Conservation (phyloP, 2,329 filamentous ascomycete genomes). For the Ophiostoma sp. region DNA sequence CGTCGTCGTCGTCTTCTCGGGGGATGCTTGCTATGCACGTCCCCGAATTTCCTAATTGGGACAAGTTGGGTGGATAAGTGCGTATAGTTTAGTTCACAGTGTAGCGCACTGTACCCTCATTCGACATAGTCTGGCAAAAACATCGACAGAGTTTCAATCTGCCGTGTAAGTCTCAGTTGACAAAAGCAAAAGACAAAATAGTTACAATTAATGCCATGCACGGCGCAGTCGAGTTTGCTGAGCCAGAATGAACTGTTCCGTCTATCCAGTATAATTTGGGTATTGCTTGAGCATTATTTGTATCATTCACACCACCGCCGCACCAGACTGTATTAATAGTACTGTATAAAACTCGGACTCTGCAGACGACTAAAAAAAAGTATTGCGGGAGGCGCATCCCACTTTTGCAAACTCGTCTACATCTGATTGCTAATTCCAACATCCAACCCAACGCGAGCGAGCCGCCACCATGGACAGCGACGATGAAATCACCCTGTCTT, state of each 20-base stretch:
- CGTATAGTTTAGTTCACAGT: neutral
- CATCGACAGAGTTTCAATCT: neutral
- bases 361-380: neutral
- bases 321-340: slow-evolving; percentile 1
- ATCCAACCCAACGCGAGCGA: neutral
- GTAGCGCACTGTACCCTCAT: neutral
- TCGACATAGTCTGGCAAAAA: neutral
- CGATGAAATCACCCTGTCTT: slow-evolving; percentile 59
- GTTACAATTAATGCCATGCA: neutral
- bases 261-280: neutral
- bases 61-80: neutral
- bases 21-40: neutral
- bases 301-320: neutral
- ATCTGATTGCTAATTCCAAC: too few species aligned
- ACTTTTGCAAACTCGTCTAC: neutral
- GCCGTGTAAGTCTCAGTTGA: neutral
- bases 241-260: neutral
- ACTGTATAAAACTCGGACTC: neutral
- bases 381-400: neutral
- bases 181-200: neutral
- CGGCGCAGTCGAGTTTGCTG: neutral
- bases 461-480: slow-evolving; percentile 34
- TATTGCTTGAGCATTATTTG: too few species aligned
- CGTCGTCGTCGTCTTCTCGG: slow-evolving; percentile 32
- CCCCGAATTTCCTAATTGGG: slow-evolving; percentile 13